Base-by-base conservation (phyloP, 257 asterid genomes). In the Rauvolfia tetraphylla region DNA sequence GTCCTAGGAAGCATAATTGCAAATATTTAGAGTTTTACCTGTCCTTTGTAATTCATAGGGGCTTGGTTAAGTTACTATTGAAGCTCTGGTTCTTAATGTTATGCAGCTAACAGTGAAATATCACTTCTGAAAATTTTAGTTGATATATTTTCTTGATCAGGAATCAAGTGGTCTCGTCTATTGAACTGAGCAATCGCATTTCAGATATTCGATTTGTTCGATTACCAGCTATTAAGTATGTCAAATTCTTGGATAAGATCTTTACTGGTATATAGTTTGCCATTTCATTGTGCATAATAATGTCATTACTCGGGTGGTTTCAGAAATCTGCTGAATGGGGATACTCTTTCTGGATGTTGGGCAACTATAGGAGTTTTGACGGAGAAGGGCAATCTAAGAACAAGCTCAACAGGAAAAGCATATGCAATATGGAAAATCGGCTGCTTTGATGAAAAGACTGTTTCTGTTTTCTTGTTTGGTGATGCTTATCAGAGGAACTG, bases 301-400 rank as follows among this genome's bases (percentile, higher is more conserved):
- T 48, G 36, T 49, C 73, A 46, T 27, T 72, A 22, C 72, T 68
- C 71, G 69, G 71, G 68, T 75, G 73, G 49, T 63, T 51, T 58
- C 67, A 93, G 97, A 90, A 89, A 84, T 82, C 82, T 84, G 78
- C 81, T 95, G 44, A 75, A 22, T 27, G 98, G 97, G 65, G 97
- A 91, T 76, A 85, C 94, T 72, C 94, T 93, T 48, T 83, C 96
- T 36, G 99, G 99, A 59, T 92, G 96, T 84, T 95, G 99, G 98
- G 97, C 89, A 48, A 95, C 99, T 38, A 85, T 90, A 76, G 99
- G 97, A 61, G 83, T 93, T 80, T 78, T 93, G 83, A 84, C 75
- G 13, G 98, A 89, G 84, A 91, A 79, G 82, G 97, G 96, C 38
- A 71, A 42, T 15, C 87, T 82, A n/a, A 89, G 90, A 83, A 90